Conservation (phyloP, 2,329 filamentous ascomycete species). For the Pseudogymnoascus sp. region DNA sequence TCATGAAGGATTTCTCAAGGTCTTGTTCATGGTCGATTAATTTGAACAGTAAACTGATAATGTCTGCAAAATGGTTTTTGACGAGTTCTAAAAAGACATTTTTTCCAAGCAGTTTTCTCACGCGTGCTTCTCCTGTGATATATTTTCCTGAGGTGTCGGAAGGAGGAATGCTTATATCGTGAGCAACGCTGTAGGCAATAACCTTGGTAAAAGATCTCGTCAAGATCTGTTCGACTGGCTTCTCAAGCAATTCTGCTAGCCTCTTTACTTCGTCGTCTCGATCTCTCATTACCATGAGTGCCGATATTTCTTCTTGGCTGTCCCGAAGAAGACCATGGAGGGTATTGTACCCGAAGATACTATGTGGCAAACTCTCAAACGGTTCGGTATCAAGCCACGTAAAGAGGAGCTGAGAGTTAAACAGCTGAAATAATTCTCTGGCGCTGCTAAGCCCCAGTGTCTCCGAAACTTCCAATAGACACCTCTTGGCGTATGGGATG, state of each 20-base stretch:
- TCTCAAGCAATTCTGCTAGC: slow-evolving; percentile 49
- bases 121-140: slow-evolving; percentile 51
- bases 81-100: slow-evolving; percentile 55
- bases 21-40: slow-evolving; percentile 69
- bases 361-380: slow-evolving; percentile 67
- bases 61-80: slow-evolving; percentile 63
- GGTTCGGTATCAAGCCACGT: slow-evolving; percentile 70
- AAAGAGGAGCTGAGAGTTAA: slow-evolving; percentile 80
- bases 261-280: slow-evolving; percentile 54
- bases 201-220: slow-evolving; percentile 64
- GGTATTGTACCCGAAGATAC: slow-evolving; percentile 70
- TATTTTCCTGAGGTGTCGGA: slow-evolving; percentile 33
- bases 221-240: slow-evolving; percentile 49
- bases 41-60: slow-evolving; percentile 67
- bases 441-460: slow-evolving; percentile 57
- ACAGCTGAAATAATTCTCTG: slow-evolving; percentile 68
- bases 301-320: slow-evolving; percentile 67
- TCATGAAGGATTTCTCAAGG: slow-evolving; percentile 58
- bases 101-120: slow-evolving; percentile 61
- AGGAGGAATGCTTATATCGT: slow-evolving; percentile 49
- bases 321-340: slow-evolving; percentile 61
- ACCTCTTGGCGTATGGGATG: slow-evolving; percentile 61
- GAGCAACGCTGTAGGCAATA: slow-evolving; percentile 74
- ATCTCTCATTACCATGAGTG: slow-evolving; percentile 73
- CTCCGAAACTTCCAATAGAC: slow-evolving; percentile 56